Percentiles rank a stretch among this genome's conserved stretches.
Evolutionary conservation across 495 filamentous ascomycete genomes (phyloP).

Genomic region (Amorphotheca resinae): DNA sequence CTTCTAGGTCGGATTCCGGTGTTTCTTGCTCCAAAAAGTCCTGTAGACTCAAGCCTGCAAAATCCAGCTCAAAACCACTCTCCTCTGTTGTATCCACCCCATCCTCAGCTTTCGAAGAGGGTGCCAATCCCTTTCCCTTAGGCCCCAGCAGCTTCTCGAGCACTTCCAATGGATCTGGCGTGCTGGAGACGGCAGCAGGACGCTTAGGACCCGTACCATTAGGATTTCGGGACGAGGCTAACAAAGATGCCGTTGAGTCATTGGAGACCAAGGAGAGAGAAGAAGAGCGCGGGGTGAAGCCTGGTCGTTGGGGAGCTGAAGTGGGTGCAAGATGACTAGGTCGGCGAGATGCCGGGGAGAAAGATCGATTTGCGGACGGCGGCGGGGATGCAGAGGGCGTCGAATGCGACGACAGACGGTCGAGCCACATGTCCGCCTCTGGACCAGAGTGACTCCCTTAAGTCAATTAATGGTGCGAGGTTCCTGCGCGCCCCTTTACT

Average conservation of each 20-base stretch:
- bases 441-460: not conserved
- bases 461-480: not conserved
- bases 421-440: slow-evolving; percentile 61
- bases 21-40: slow-evolving; percentile 45
- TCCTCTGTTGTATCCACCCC: slow-evolving; percentile 23
- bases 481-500: too few species aligned
- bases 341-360: slow-evolving; percentile 57
- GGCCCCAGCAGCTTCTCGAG: slow-evolving; percentile 56
- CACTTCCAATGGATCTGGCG: slow-evolving; percentile 60
- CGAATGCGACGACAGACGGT: slow-evolving; percentile 68
- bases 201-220: slow-evolving; percentile 58
- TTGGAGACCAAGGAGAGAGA: slow-evolving; percentile 53
- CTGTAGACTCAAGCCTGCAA: slow-evolving; percentile 59
- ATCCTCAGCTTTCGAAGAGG: slow-evolving; percentile 5
- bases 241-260: slow-evolving; percentile 62
- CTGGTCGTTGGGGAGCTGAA: slow-evolving; percentile 43
- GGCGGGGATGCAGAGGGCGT: slow-evolving; percentile 48
- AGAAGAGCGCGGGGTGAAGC: slow-evolving; percentile 45
- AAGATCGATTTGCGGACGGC: slow-evolving; percentile 45
- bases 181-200: slow-evolving; percentile 37
- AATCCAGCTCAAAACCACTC: slow-evolving; percentile 54
- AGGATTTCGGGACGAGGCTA: slow-evolving; percentile 42
- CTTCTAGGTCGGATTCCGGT: slow-evolving; percentile 24
- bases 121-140: slow-evolving; percentile 14
- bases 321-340: slow-evolving; percentile 44